These are phyloP conservation scores for Mycena haematopus DNA, from an alignment of 768 basidiomycete genomes.

Conservation along the genomic window DNA sequence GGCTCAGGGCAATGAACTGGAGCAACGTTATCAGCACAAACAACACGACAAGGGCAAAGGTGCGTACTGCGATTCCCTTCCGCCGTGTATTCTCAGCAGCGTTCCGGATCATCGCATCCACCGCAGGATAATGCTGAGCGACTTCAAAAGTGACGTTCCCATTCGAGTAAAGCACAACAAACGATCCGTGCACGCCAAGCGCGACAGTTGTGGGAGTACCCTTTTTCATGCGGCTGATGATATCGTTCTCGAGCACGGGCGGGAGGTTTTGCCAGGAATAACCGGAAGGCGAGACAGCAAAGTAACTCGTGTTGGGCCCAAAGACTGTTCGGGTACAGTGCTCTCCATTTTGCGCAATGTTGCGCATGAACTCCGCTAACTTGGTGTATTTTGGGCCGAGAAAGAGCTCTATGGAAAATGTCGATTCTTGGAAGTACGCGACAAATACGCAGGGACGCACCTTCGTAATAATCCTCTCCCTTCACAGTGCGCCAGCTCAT, in stretches of 20 bases:
- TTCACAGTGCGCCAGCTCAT: slow-evolving; percentile 24
- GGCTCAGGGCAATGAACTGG: slow-evolving; percentile 26
- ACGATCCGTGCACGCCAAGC: slow-evolving; percentile 23
- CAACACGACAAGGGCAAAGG: neutral
- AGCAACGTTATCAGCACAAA: neutral
- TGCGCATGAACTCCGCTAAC: slow-evolving; percentile 28
- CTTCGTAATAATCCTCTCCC: slow-evolving; percentile 30
- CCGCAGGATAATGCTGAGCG: slow-evolving; percentile 19
- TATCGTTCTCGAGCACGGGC: slow-evolving; percentile 16
- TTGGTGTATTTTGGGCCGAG: slow-evolving; percentile 27
- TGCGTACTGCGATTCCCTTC: slow-evolving; percentile 25
- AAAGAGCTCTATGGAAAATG: slow-evolving; percentile 19
- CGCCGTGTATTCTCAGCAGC: slow-evolving; percentile 19
- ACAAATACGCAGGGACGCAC: slow-evolving; percentile 3
- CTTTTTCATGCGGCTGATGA: slow-evolving; percentile 21
- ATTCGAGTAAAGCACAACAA: slow-evolving; percentile 22
- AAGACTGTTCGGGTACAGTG: slow-evolving; percentile 28
- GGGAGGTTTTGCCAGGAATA: slow-evolving; percentile 28
- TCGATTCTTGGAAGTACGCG: neutral
- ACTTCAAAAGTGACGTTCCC: slow-evolving; percentile 28
- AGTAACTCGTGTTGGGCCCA: slow-evolving; percentile 27
- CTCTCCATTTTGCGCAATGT: slow-evolving; percentile 19
- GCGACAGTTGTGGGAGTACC: slow-evolving; percentile 23
- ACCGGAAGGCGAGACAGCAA: slow-evolving; percentile 10
- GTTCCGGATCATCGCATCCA: slow-evolving; percentile 27